Conservation (phyloP, 441 rosid genomes). For the Lepidium campestre region DNA sequence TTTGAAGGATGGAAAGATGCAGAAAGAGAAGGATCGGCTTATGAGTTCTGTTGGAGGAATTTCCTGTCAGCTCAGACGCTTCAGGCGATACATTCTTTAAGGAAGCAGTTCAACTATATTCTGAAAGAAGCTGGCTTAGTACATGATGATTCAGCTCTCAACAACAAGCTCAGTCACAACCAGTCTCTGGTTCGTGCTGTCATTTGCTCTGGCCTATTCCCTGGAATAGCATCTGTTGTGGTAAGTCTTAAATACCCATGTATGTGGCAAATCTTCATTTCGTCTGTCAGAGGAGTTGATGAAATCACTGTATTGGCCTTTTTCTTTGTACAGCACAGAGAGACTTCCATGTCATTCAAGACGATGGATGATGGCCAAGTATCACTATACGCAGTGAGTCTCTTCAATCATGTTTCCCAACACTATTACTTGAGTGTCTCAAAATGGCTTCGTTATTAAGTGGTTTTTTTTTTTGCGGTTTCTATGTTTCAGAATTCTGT, state of each 20-base stretch:
- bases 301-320: slow-evolving; percentile 8
- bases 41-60: slow-evolving; percentile 99
- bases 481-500: slow-evolving; percentile 80
- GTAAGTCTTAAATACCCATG: slow-evolving; percentile 35
- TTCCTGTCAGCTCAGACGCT: slow-evolving; percentile 94
- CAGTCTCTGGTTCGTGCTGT: slow-evolving; percentile 91
- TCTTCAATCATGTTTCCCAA: not conserved
- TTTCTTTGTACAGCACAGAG: slow-evolving; percentile 65
- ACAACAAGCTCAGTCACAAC: slow-evolving; percentile 87
- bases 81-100: slow-evolving; percentile 93
- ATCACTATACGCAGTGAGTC: slow-evolving; percentile 72
- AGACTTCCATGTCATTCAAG: slow-evolving; percentile 94
- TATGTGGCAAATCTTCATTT: not conserved
- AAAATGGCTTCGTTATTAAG: not conserved
- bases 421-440: not conserved
- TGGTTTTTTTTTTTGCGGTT: not conserved
- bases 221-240: slow-evolving; percentile 96
- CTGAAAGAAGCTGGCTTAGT: slow-evolving; percentile 83
- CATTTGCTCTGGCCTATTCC: slow-evolving; percentile 96
- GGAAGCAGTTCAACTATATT: slow-evolving; percentile 87
- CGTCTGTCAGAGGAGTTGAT: not conserved
- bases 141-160: slow-evolving; percentile 51
- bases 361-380: slow-evolving; percentile 99
- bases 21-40: slow-evolving; percentile 92
- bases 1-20: slow-evolving; percentile 99